Conservation (phyloP, 2,329 filamentous ascomycete genomes). For the Fusarium sp. region DNA sequence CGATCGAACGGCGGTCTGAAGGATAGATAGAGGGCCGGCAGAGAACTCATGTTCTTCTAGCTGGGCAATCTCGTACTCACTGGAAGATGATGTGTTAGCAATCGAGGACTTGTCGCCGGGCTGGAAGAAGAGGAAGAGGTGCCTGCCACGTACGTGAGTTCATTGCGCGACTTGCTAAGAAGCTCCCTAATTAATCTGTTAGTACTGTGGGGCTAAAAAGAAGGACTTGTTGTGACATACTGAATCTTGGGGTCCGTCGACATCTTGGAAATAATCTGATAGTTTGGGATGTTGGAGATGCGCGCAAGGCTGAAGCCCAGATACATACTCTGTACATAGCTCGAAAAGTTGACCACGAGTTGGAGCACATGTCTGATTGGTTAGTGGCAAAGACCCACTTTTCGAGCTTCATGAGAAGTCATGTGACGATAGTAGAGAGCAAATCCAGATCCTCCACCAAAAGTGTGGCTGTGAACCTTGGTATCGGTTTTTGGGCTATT, state of each 20-base stretch:
- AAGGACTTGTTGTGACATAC: slow-evolving; percentile 54
- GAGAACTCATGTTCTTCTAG: slow-evolving; percentile 66
- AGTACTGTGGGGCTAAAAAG: slow-evolving; percentile 26
- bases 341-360: slow-evolving; percentile 44
- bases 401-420: slow-evolving; percentile 14
- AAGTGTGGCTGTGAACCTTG: slow-evolving; percentile 31
- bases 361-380: slow-evolving; percentile 41
- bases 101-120: slow-evolving; percentile 28
- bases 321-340: slow-evolving; percentile 18
- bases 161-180: slow-evolving; percentile 84
- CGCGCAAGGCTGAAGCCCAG: slow-evolving; percentile 47
- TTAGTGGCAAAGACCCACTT: neutral
- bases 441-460: slow-evolving; percentile 4
- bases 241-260: slow-evolving; percentile 73
- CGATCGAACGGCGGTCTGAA: slow-evolving; percentile 93
- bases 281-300: slow-evolving; percentile 31
- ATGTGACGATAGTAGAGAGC: slow-evolving; percentile 27
- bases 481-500: slow-evolving; percentile 36
- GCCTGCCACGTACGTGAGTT: slow-evolving; percentile 77
- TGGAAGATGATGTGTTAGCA: slow-evolving; percentile 48
- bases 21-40: slow-evolving; percentile 75
- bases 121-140: slow-evolving; percentile 14
- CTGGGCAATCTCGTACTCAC: slow-evolving; percentile 89
- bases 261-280: slow-evolving; percentile 53
- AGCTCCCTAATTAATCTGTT: slow-evolving; percentile 71